A percentile compares a stretch with the other conserved stretches of the same genome.
These are phyloP conservation scores for Hymenoscyphus infarciens DNA, from an alignment of 2,329 filamentous ascomycete species.

Conservation along the genomic window DNA sequence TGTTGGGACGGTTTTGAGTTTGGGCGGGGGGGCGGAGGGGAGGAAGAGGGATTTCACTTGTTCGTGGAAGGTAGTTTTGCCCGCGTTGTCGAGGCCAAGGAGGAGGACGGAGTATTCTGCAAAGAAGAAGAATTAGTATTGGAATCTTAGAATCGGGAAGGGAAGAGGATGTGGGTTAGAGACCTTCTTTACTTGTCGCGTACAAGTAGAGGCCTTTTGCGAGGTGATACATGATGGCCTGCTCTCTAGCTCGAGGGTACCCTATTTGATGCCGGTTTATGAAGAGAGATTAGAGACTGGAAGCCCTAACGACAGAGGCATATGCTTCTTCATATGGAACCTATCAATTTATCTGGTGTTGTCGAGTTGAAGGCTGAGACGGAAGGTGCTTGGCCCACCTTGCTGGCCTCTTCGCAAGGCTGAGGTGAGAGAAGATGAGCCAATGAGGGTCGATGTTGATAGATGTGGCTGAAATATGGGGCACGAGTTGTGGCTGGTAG, in stretches of 20 bases:
- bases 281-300: constrained; percentile 7
- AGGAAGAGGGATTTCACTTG: constrained; percentile 90
- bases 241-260: neutral
- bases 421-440: constrained; percentile 1
- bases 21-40: constrained; percentile 58
- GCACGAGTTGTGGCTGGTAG: neutral
- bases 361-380: constrained; percentile 2
- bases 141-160: neutral
- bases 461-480: neutral
- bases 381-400: neutral
- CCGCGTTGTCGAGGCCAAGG: constrained; percentile 94
- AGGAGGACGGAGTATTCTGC: constrained; percentile 95
- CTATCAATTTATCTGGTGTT: neutral
- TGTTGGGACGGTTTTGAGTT: constrained; percentile 85
- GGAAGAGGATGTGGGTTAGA: constrained; percentile 6
- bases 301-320: constrained; percentile 8
- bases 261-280: neutral
- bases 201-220: constrained; percentile 92
- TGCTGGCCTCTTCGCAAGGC: constrained; percentile 10
- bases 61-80: constrained; percentile 96
- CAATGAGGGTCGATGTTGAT: neutral
- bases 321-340: constrained; percentile 10
- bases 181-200: constrained; percentile 96
- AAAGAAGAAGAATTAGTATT: neutral
- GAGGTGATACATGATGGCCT: constrained; percentile 78